These are phyloP conservation scores for Raphanus hybrid DNA, from an alignment of 441 rosid species.

Conservation along the genomic window DNA sequence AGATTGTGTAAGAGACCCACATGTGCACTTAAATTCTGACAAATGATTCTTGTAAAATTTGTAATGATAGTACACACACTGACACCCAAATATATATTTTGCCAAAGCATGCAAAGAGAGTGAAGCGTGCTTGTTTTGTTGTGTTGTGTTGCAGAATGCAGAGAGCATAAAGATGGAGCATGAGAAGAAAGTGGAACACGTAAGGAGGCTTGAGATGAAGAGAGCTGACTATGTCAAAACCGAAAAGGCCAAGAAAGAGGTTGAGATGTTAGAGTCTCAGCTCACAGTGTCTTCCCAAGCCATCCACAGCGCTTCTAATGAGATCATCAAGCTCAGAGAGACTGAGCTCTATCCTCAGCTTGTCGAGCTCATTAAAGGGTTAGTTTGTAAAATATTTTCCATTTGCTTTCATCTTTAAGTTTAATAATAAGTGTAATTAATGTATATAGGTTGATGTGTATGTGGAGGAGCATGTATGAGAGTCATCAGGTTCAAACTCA, in stretches of 20 bases:
- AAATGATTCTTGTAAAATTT: neutral
- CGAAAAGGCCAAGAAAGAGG: slow-evolving; percentile 79
- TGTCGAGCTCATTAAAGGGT: slow-evolving; percentile 89
- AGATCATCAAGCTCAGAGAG: slow-evolving; percentile 84
- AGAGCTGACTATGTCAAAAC: slow-evolving; percentile 82
- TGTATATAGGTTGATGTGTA: slow-evolving; percentile 77
- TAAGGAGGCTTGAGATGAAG: slow-evolving; percentile 85
- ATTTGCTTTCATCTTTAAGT: slow-evolving; percentile 6
- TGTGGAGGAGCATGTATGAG: slow-evolving; percentile 99
- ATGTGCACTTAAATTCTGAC: slow-evolving; percentile 35
- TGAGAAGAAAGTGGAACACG: slow-evolving; percentile 76
- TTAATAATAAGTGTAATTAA: slow-evolving; percentile 1
- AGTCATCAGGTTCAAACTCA: slow-evolving; percentile 93
- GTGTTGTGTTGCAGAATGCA: slow-evolving; percentile 57
- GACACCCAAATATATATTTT: slow-evolving; percentile 29
- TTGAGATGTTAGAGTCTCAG: slow-evolving; percentile 85
- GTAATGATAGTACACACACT: slow-evolving; percentile 2
- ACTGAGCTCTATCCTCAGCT: slow-evolving; percentile 89
- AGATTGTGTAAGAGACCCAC: slow-evolving; percentile 42
- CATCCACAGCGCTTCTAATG: slow-evolving; percentile 77
- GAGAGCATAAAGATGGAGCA: slow-evolving; percentile 78
- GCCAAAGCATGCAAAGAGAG: slow-evolving; percentile 15
- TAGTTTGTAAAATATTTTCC: slow-evolving; percentile 26
- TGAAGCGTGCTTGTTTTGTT: slow-evolving; percentile 2
- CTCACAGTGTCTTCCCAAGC: slow-evolving; percentile 84